Evolutionary conservation across 78 protist genomes (phyloP), one percentile per base, ranked within the genome.

Genomic region (Dictyostelium firmibasis): DNA sequence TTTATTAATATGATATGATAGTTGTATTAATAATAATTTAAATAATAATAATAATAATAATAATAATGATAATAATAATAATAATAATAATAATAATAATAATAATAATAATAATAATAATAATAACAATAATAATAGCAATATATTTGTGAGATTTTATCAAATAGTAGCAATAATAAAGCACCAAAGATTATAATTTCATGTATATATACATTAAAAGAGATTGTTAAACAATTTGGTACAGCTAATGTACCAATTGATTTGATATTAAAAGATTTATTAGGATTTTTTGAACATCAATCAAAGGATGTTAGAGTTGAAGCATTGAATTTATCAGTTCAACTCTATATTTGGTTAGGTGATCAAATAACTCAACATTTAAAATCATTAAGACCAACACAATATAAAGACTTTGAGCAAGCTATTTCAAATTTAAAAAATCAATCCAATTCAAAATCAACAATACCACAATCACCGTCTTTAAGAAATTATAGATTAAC

Each of bases 141-240:
- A 33, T 18, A 57, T 29, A 4, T 83, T 7, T 83, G 41, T 29
- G 43, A 43, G 14, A 25, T 36, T 4, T n/a, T 79, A 81, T 38
- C 27, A 7, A n/a, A 83, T 76, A 76, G 79, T 62, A 86, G 82
- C 44, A 13, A 74, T 76, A 72, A 78, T 64, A 88, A 88, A 81
- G 36, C 81, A 44, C 86, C 85, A 38, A 88, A 88, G 57, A 81
- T 81, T 67, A 77, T 74, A 62, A 47, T 60, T 20, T 78, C 69
- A 57, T 81, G 72, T 4, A 62, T 81, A 13, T 81, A 64, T 64
- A 88, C 94, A 67, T 27, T 88, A 31, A 88, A 88, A 67, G 94
- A 88, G 53, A 33, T 88, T 29, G 57, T 88, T 27, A 53, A 76
- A 81, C 94, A 88, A 69, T 88, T 88, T 79, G 94, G 94, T 20